Evolutionary conservation across 2,329 filamentous ascomycete species (phyloP).

Genomic region (Aspergillus sp.): DNA sequence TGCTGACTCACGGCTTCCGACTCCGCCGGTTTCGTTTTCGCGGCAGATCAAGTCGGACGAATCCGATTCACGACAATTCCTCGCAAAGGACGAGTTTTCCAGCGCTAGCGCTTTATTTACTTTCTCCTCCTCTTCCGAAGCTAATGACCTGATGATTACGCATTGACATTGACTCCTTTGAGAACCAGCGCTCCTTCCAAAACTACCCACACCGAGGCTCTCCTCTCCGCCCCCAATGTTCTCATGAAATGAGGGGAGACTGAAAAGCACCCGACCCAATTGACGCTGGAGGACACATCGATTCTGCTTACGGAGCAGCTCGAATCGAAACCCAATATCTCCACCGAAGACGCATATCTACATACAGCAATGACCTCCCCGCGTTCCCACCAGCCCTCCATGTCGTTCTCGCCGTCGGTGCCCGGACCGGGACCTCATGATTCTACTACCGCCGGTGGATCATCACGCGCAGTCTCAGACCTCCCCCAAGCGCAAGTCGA

Average conservation of each 20-base stretch:
- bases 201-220: neutral
- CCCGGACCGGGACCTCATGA: slow-evolving; percentile 23
- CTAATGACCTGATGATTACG: neutral
- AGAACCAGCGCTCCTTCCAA: neutral
- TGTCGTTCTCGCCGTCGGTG: slow-evolving; percentile 36
- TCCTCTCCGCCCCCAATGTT: neutral
- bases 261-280: neutral
- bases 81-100: neutral
- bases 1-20: neutral
- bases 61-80: neutral
- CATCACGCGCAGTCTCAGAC: slow-evolving; percentile 41
- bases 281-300: too few species aligned
- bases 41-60: neutral
- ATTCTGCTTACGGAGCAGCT: too few species aligned
- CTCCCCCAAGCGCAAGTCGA: slow-evolving; percentile 52
- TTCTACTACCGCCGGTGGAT: slow-evolving; percentile 22
- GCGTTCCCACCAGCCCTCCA: slow-evolving; percentile 35
- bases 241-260: neutral
- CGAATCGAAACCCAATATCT: neutral
- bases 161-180: neutral
- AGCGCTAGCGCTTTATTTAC: neutral
- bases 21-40: neutral
- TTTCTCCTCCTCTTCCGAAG: neutral
- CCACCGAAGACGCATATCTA: neutral
- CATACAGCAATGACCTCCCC: slow-evolving; percentile 27